Base-by-base conservation (phyloP, 2,329 filamentous ascomycete genomes). In the Microdochium bolleyi region DNA sequence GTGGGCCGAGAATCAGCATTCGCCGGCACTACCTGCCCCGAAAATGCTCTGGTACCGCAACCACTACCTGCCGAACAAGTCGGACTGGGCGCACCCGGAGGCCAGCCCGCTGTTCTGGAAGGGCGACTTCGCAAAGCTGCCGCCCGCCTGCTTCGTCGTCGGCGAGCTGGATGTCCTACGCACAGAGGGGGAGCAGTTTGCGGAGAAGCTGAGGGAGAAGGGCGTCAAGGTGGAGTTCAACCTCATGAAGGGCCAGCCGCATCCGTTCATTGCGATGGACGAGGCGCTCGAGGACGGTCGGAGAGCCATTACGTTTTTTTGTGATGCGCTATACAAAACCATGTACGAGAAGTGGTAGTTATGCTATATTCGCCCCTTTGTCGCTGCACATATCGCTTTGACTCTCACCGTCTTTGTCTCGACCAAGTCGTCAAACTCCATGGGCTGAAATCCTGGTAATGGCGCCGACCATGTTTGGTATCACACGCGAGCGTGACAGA, bases 31-130 rank as follows among this genome's bases (percentile, higher is more conserved):
- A 1, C 75, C 79, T 0, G 77, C 78, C 0, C 66, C 67, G 2
- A 82, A 83, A 63, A 83, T 83, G 80, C 61, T 79, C 49, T 83
- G 80, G 80, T 84, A 80, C 59, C 70, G 80, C n/a, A 61, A 72
- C 19, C 76, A 80, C 61, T 83, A 83, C 63, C 70, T 84, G 2
- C 78, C 79, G 0, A 65, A 76, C 44, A 53, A 68, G 24, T 60
- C 59, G 2, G 70, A 74, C 51, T 74, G 77, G 71, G 58, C 61
- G 2, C 67, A 79, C 32, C 74, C 76, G 0, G 78, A 82, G 60
- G 77, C 80, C 0, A 81, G 76, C 49, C 77, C 78, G 2, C 60
- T 83, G 49, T 68, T 83, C 21, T 79, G 76, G 64, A 25, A 62
- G 1, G 73, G 72, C 2, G 72, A 77, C 50, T 83, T 78, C 73